Percentiles rank a stretch among this genome's conserved stretches.
phyloP scores from a whole-genome alignment of 2,329 filamentous ascomycete species.

The Penicillium sclerotigenum region DNA sequence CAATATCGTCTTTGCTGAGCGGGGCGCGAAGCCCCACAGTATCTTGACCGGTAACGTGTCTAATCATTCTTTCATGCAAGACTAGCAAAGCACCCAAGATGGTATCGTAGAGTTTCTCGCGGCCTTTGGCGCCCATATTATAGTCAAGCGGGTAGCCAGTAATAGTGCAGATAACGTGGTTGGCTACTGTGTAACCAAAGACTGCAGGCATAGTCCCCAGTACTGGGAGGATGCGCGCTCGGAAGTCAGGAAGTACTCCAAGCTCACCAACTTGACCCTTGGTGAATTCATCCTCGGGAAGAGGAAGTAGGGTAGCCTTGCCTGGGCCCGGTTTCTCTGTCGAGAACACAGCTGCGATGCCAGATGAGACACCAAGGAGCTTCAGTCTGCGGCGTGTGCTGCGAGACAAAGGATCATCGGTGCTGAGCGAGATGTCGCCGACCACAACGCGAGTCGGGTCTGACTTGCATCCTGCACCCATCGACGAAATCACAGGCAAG shows the following conservation, averaged over 20 bases:
- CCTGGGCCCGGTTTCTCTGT: conserved; percentile 86
- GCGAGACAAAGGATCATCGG: conserved; percentile 83
- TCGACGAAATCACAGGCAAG: conserved; percentile 83
- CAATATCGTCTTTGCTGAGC: conserved; percentile 73
- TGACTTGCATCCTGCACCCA: conserved; percentile 95
- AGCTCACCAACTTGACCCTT: conserved; percentile 85
- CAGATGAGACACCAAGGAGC: conserved; percentile 70
- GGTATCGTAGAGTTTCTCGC: conserved; percentile 89
- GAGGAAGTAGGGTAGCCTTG: conserved; percentile 82
- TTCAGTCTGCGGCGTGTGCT: conserved; percentile 78
- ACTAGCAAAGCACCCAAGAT: conserved; percentile 73
- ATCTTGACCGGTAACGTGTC: conserved; percentile 50
- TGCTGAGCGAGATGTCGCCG: conserved; percentile 83
- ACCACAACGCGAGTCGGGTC: conserved; percentile 79
- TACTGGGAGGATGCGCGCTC: conserved; percentile 90
- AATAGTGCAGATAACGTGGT: conserved; percentile 84
- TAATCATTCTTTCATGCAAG: conserved; percentile 71
- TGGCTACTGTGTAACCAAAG: conserved; percentile 87
- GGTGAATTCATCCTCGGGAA: conserved; percentile 80
- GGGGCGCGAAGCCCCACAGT: conserved; percentile 74
- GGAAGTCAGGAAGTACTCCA: conserved; percentile 85
- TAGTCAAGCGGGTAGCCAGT: conserved; percentile 75
- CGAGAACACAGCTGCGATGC: conserved; percentile 89
- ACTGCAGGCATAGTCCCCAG: conserved; percentile 96
- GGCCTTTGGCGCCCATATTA: conserved; percentile 73